phyloP scores from a whole-genome alignment of 345 rosid species.

The Rhizophora apiculata region DNA sequence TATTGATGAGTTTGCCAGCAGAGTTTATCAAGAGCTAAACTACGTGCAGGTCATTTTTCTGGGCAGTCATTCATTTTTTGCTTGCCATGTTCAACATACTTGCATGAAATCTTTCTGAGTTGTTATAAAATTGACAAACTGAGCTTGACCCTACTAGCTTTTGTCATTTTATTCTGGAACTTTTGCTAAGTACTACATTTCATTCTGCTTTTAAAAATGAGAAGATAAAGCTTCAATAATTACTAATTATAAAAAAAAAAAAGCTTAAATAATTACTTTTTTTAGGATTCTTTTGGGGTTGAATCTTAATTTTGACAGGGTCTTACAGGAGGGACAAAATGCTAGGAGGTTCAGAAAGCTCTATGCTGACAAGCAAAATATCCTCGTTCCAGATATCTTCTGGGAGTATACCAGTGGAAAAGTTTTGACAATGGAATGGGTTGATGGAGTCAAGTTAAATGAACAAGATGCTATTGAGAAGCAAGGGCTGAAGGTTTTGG shows the following conservation, averaged over 20 bases:
- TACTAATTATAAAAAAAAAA: background rate
- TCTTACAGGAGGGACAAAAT: slow-evolving; percentile 91
- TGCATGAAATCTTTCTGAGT: background rate
- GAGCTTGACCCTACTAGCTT: slow-evolving; percentile 1
- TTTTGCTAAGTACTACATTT: background rate
- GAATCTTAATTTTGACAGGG: slow-evolving; percentile 56
- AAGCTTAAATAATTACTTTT: slow-evolving; percentile 9
- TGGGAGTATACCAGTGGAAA: slow-evolving; percentile 94
- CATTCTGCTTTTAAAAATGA: slow-evolving; percentile 1
- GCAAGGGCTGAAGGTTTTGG: slow-evolving; percentile 93
- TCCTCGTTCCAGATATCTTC: slow-evolving; percentile 92
- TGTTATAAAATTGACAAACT: background rate
- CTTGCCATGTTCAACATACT: background rate
- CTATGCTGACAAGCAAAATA: slow-evolving; percentile 89
- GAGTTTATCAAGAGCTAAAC: slow-evolving; percentile 95
- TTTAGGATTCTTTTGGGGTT: slow-evolving; percentile 31
- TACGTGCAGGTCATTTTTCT: slow-evolving; percentile 73
- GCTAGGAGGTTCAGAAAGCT: slow-evolving; percentile 89
- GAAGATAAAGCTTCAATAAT: background rate
- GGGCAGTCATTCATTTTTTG: background rate
- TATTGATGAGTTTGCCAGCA: slow-evolving; percentile 81
- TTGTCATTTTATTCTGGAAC: background rate
- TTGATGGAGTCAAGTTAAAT: slow-evolving; percentile 81
- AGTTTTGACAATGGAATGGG: slow-evolving; percentile 97
- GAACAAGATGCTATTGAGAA: slow-evolving; percentile 87